Evolutionary conservation across 306 rosid species (phyloP).

Genomic region (Castanea sativa): DNA sequence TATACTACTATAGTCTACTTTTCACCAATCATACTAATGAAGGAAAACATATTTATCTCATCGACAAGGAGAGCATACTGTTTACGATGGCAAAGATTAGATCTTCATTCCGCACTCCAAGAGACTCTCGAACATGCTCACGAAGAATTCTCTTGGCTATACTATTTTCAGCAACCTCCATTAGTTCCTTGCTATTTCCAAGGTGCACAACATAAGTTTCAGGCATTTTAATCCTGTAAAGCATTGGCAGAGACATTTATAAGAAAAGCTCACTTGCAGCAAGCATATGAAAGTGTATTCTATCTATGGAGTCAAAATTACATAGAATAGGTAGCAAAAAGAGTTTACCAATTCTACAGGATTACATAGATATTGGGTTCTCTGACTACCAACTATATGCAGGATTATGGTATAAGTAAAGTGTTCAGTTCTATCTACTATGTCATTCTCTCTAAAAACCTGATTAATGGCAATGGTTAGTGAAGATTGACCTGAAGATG

Average conservation of each 20-base stretch:
- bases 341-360: background rate
- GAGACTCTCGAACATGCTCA: conserved; percentile 84
- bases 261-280: background rate
- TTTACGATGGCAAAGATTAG: conserved; percentile 89
- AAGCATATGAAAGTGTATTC: background rate
- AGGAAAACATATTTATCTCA: background rate
- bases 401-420: no score
- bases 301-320: background rate
- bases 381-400: no score
- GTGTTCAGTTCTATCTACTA: background rate
- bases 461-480: background rate
- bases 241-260: background rate
- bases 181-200: conserved; percentile 97
- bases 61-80: conserved; percentile 52
- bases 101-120: conserved; percentile 91
- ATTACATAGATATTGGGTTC: no score
- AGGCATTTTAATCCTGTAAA: conserved; percentile 80
- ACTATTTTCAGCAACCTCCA: conserved; percentile 88
- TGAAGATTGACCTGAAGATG: background rate
- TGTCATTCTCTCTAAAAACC: background rate
- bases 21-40: background rate
- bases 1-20: background rate
- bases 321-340: background rate
- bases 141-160: conserved; percentile 86
- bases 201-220: conserved; percentile 88